A percentile compares a stretch with the other conserved stretches of the same genome.
phyloP scores from a whole-genome alignment of 768 basidiomycete genomes.

The Macrolepiota dolichaula region DNA sequence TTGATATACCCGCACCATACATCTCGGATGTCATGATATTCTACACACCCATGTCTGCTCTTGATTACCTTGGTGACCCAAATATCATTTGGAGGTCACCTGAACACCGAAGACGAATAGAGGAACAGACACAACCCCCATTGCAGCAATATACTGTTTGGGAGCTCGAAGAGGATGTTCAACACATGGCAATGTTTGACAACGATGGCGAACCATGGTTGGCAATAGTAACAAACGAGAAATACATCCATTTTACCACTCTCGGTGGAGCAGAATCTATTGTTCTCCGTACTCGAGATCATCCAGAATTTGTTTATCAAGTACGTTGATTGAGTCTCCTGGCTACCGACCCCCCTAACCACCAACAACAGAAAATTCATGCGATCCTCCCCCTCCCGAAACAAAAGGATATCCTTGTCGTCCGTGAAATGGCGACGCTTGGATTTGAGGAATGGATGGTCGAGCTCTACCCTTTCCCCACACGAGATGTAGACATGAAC shows the following conservation, averaged over 20 bases:
- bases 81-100: conserved; percentile 31
- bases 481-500: neutral
- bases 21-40: conserved; percentile 43
- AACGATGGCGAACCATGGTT: conserved; percentile 16
- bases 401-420: conserved; percentile 49
- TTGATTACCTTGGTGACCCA: conserved; percentile 34
- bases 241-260: conserved; percentile 16
- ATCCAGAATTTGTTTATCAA: conserved; percentile 19
- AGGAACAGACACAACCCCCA: conserved; percentile 36
- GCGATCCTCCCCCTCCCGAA: conserved; percentile 49
- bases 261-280: conserved; percentile 20
- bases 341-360: neutral
- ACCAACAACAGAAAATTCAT: conserved; percentile 42
- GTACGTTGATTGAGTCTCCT: conserved; percentile 16
- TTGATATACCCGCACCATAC: conserved; percentile 42
- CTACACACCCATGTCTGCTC: conserved; percentile 33
- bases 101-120: conserved; percentile 32
- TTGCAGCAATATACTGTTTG: conserved; percentile 38
- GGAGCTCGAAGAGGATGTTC: conserved; percentile 28
- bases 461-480: conserved; percentile 10
- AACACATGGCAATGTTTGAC: conserved; percentile 28
- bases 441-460: conserved; percentile 4
- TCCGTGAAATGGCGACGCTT: conserved; percentile 28
- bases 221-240: conserved; percentile 13
- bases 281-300: conserved; percentile 28